A percentile compares a stretch with the other conserved stretches of the same genome.
These are phyloP conservation scores for Alternaria sp. DNA, from an alignment of 2,329 filamentous ascomycete genomes.

Conservation along the genomic window DNA sequence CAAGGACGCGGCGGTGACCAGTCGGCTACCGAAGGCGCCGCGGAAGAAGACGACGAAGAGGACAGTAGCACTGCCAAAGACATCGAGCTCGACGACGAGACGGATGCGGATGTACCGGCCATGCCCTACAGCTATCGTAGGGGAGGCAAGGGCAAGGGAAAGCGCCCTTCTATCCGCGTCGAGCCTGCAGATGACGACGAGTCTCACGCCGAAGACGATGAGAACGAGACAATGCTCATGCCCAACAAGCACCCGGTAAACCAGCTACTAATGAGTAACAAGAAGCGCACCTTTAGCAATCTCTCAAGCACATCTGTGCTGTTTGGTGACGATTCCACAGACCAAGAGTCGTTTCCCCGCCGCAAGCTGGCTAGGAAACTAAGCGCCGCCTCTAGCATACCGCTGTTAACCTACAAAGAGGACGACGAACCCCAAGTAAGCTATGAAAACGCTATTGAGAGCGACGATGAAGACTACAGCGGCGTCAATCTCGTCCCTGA, in stretches of 20 bases:
- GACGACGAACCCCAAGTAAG: constrained; percentile 23
- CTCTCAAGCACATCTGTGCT: constrained; percentile 48
- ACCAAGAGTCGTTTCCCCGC: constrained; percentile 44
- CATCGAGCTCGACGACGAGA: constrained; percentile 45
- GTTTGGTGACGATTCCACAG: constrained; percentile 44
- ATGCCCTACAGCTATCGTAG: constrained; percentile 42
- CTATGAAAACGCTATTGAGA: constrained; percentile 48
- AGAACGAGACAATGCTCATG: constrained; percentile 33
- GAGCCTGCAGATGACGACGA: constrained; percentile 42
- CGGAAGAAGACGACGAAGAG: constrained; percentile 45
- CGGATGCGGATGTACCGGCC: constrained; percentile 42
- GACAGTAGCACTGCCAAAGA: constrained; percentile 41
- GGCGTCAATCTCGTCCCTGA: constrained; percentile 82
- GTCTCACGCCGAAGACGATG: constrained; percentile 39
- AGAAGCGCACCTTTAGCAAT: constrained; percentile 50
- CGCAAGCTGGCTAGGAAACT: constrained; percentile 47
- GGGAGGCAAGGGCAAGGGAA: constrained; percentile 46
- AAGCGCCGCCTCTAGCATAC: constrained; percentile 41
- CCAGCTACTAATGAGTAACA: constrained; percentile 38
- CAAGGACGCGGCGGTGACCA: constrained; percentile 36
- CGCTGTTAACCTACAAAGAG: constrained; percentile 46
- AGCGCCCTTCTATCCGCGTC: constrained; percentile 45
- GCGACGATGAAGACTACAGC: constrained; percentile 63
- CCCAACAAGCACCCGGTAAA: constrained; percentile 38
- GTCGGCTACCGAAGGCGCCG: constrained; percentile 35